Base-by-base conservation (phyloP, 2,329 filamentous ascomycete genomes). In the Talaromyces sp. region DNA sequence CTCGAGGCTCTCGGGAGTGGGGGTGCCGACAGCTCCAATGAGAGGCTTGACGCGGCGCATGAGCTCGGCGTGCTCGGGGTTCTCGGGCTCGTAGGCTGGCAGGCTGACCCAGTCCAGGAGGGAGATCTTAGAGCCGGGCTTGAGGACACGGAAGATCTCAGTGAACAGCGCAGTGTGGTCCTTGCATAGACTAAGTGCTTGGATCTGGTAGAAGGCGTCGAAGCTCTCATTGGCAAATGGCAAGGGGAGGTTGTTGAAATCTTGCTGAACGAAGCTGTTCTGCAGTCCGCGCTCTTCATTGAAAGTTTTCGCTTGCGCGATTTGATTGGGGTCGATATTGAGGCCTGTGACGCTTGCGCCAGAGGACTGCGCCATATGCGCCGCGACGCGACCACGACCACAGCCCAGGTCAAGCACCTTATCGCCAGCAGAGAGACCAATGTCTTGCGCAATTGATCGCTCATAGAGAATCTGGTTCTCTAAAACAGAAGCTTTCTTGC, bases 151-250 rank as follows among this genome's bases (percentile, higher is more conserved):
- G 62, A 71, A 76, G 47, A 82, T 68, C 63, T 82, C 80, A 44
- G 65, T 66, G 67, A 81, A 81, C 10, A 81, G 70, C 7, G 70
- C 67, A 2, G 70, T 61, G 2, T 78, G 70, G 48, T 82, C 78
- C 55, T 79, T 79, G 71, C 77, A 81, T 27, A 75, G 78, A 72
- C 75, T 84, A 64, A 75, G 79, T 50, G 71, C 85, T 75, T 75
- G 86, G 77, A 76, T 86, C 78, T 77, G 81, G 74, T 77, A 82
- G 54, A 82, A 81, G 27, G 74, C 79, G 51, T 82, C 79, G 61
- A 82, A 81, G 37, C 70, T 73, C 22, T 65, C 66, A 56, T 82
- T 75, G 13, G 65, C 74, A 51, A 82, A 82, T 1, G 80, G 80
- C 1, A 82, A 70, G 1, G 80, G 80, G 29, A 82, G 71, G 39